Conservation (phyloP, 2,329 filamentous ascomycete species). For the Fusarium sambucinum region DNA sequence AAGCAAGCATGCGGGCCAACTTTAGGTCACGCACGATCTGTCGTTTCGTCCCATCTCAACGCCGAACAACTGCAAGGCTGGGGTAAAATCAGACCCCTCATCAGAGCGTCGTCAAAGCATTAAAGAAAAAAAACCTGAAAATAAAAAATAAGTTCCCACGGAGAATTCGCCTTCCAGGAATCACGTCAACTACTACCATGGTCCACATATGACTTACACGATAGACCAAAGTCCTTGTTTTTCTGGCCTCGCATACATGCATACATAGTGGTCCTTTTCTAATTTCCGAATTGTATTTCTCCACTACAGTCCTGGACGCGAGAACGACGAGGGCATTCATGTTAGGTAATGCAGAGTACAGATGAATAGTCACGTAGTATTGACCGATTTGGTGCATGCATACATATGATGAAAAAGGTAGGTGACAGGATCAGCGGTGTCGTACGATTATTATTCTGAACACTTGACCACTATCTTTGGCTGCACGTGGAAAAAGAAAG, state of each 20-base stretch:
- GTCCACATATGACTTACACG: slow-evolving; percentile 2
- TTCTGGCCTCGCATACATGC: background rate
- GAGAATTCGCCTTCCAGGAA: slow-evolving; percentile 32
- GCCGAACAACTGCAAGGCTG: background rate
- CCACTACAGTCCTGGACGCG: slow-evolving; percentile 8
- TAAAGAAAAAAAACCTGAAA: background rate
- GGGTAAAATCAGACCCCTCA: slow-evolving; percentile 6
- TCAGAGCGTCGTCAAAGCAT: slow-evolving; percentile 11
- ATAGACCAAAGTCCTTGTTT: slow-evolving; percentile 5
- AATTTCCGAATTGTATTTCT: slow-evolving; percentile 35
- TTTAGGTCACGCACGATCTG: background rate
- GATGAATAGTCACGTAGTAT: slow-evolving; percentile 2
- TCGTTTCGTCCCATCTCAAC: background rate
- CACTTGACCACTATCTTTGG: slow-evolving; percentile 13
- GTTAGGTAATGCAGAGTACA: background rate
- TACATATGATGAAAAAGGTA: slow-evolving; percentile 1
- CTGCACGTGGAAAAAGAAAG: slow-evolving; percentile 30
- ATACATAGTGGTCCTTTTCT: slow-evolving; percentile 27
- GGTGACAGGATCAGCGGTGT: slow-evolving; percentile 4
- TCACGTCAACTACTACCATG: background rate
- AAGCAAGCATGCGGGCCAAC: background rate
- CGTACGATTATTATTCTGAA: slow-evolving; percentile 30
- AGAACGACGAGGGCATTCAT: background rate
- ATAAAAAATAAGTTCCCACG: slow-evolving; percentile 6
- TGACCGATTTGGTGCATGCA: background rate